Conservation (phyloP, 139 green algal species). For the Chlamydomonas asymmetrica region DNA sequence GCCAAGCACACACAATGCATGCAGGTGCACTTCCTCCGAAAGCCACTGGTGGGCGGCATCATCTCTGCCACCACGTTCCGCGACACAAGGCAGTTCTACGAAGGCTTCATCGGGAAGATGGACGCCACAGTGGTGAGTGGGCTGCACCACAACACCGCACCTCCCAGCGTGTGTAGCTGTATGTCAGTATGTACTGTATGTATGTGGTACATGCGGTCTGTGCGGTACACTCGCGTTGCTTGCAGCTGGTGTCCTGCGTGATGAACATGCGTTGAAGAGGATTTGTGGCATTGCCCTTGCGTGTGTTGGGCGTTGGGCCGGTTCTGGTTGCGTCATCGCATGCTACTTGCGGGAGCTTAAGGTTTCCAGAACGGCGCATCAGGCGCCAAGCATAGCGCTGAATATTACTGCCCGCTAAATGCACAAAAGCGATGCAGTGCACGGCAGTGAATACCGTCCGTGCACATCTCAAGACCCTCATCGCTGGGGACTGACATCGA, state of each 20-base stretch:
- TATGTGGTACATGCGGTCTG: too few relatives aligned
- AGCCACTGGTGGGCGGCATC: constrained; percentile 25
- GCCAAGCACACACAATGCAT: background rate
- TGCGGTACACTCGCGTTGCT: background rate
- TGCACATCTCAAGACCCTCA: too few relatives aligned
- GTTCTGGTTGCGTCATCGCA: too few relatives aligned
- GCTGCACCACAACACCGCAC: background rate
- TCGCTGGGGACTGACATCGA: background rate
- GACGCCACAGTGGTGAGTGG: background rate
- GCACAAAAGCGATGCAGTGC: too few relatives aligned
- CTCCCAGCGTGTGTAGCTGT: constrained; percentile 10
- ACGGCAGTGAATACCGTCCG: too few relatives aligned
- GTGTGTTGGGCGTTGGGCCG: too few relatives aligned
- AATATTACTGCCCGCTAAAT: too few relatives aligned
- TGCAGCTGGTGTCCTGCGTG: background rate
- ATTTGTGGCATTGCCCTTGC: background rate
- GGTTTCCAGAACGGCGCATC: too few relatives aligned
- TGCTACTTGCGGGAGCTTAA: too few relatives aligned
- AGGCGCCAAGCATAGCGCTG: too few relatives aligned
- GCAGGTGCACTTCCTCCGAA: constrained; percentile 38
- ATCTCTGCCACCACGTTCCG: constrained; percentile 26
- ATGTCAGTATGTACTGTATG: too few relatives aligned
- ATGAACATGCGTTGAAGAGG: background rate
- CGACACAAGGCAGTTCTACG: constrained; percentile 15
- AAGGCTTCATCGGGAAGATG: constrained; percentile 1